Evolutionary conservation across 208 protist genomes (phyloP).

Genomic region (Kentomonas sorsogonicus): DNA sequence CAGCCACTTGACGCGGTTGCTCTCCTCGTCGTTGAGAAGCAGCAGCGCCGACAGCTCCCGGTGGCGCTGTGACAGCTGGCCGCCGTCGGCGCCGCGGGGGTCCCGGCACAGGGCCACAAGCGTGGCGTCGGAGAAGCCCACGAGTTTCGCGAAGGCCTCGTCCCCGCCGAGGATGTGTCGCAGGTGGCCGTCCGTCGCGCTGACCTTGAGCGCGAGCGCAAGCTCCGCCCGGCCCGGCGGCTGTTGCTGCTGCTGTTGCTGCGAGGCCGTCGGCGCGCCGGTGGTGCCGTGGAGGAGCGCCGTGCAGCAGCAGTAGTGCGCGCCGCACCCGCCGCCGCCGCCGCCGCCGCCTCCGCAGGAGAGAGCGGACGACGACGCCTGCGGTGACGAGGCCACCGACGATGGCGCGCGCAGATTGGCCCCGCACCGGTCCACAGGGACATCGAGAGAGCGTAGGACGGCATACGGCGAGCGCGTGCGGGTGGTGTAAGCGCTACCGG

Average conservation of each 20-base stretch:
- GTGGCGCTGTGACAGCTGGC: background rate
- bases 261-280: background rate
- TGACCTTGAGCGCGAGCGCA: slow-evolving; percentile 60
- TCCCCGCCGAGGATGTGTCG: slow-evolving; percentile 15
- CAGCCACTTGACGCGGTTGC: slow-evolving; percentile 70
- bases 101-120: slow-evolving; percentile 33
- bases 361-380: background rate
- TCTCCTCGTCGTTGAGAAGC: slow-evolving; percentile 64
- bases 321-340: slow-evolving; percentile 14
- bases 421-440: slow-evolving; percentile 29
- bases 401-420: slow-evolving; percentile 20
- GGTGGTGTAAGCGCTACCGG: slow-evolving; percentile 8
- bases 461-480: slow-evolving; percentile 57
- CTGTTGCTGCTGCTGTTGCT: slow-evolving; percentile 9
- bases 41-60: slow-evolving; percentile 30
- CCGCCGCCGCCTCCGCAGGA: background rate
- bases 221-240: slow-evolving; percentile 29
- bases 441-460: slow-evolving; percentile 42
- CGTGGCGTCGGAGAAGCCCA: slow-evolving; percentile 14
- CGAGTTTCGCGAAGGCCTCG: slow-evolving; percentile 21
- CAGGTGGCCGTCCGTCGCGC: slow-evolving; percentile 28
- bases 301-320: slow-evolving; percentile 29
- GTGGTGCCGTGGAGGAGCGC: slow-evolving; percentile 23
- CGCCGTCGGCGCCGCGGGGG: background rate
- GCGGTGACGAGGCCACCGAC: slow-evolving; percentile 4